Base-by-base conservation (phyloP, 768 basidiomycete species). In the Kwoniella dendrophila region DNA sequence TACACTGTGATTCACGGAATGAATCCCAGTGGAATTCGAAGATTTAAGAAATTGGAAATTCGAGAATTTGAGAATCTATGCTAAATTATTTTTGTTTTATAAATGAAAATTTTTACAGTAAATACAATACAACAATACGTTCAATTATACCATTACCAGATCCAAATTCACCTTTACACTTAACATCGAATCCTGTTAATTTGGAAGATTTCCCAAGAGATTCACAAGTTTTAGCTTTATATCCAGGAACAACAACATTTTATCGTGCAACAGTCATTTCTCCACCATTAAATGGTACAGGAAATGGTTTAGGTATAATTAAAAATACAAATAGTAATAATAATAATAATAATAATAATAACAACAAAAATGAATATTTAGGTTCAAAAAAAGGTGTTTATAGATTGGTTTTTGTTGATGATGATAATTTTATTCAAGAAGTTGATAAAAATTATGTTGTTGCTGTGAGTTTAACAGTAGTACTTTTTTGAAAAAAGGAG, bases 211-310 rank as follows among this genome's bases (percentile, higher is more conserved):
- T 68, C 56, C 74, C 80, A 0, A 32, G 59, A 5, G 72, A 72
- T 1, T 69, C 75, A 0, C 53, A 62, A 20, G 80, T 81, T 36
- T 73, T 81, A 57, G 81, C 78, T 7, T 66, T 80, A 18, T 82
- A 82, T 45, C 82, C 82, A 12, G 81, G 81, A 29, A 82, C 82
- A 20, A 81, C 81, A 0, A 72, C 76, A 0, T 81, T 82, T 67
- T 82, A 82, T 63, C 69, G 71, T 2, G 81, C 80, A 16, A 66
- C 68, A 2, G 78, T 82, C 38, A 62, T 76, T 0, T 51, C 70
- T 2, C 54, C 72, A 1, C 70, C 75, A 2, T 45, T 68, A 8
- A 65, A 68, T 18, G 67, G 67, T 0, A 62, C 63, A 20, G 64
- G 74, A 24, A 64, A 56, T 27, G 62, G 74, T 33, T 51, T 63